Conservation (phyloP, 371 early-diverging fungal species). For the Cokeromyces recurvatus region DNA sequence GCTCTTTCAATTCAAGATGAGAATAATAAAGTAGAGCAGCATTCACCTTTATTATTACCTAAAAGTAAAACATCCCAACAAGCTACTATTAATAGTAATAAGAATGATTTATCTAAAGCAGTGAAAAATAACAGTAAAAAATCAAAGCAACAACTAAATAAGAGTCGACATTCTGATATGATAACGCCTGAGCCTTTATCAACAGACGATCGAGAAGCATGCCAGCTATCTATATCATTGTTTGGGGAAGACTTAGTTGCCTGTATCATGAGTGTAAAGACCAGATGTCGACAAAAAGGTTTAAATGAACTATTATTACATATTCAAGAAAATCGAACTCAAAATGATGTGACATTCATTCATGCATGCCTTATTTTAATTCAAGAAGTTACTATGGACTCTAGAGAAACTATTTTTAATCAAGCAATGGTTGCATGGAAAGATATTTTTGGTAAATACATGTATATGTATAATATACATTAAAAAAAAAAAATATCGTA, state of each 20-base stretch:
- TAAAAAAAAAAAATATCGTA: too few species aligned
- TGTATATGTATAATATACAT: too few species aligned
- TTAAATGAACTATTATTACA: conserved; percentile 15
- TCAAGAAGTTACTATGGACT: conserved; percentile 57
- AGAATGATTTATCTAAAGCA: too few species aligned
- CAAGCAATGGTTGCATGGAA: conserved; percentile 51
- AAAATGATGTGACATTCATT: too few species aligned
- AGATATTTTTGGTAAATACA: conserved; percentile 36
- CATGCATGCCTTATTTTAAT: too few species aligned
- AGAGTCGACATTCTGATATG: too few species aligned
- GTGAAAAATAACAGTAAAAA: too few species aligned
- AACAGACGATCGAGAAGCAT: conserved; percentile 19
- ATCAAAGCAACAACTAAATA: too few species aligned
- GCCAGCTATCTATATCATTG: conserved; percentile 38
- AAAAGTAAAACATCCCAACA: too few species aligned
- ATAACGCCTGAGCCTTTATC: neutral
- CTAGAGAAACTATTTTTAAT: conserved; percentile 54
- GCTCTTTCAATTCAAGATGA: conserved; percentile 7
- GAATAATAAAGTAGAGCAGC: neutral
- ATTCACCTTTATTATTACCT: conserved; percentile 11
- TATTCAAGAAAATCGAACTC: too few species aligned
- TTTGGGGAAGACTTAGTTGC: conserved; percentile 48
- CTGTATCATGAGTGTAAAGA: conserved; percentile 51
- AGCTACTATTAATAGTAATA: too few species aligned
- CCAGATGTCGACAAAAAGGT: conserved; percentile 49